phyloP scores from a whole-genome alignment of 768 basidiomycete genomes.

The Pleurotus pulmonarius region DNA sequence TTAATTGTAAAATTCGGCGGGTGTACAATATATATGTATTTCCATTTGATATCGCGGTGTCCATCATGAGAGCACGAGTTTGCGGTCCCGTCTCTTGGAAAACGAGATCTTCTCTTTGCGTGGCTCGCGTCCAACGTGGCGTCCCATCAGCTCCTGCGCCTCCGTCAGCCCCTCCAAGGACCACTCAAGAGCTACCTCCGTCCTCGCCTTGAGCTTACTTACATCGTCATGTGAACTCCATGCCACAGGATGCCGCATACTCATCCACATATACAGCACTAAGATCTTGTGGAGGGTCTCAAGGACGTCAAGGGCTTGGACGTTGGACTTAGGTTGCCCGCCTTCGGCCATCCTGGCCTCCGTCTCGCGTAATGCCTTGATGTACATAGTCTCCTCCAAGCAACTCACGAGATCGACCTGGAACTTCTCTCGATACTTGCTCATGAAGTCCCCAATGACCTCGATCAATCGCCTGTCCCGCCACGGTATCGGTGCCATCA shows the following conservation, averaged over 20 bases:
- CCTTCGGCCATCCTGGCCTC: slow-evolving; percentile 18
- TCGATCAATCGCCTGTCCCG: slow-evolving; percentile 31
- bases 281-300: slow-evolving; percentile 78
- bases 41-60: too few relatives aligned
- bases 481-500: slow-evolving; percentile 55
- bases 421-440: slow-evolving; percentile 34
- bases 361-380: slow-evolving; percentile 38
- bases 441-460: slow-evolving; percentile 36
- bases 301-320: slow-evolving; percentile 29
- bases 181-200: slow-evolving; percentile 70
- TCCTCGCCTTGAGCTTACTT: slow-evolving; percentile 48
- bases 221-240: slow-evolving; percentile 59
- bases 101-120: not conserved
- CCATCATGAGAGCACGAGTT: too few relatives aligned
- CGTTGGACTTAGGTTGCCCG: slow-evolving; percentile 10
- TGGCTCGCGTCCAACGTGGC: not conserved
- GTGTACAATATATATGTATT: too few relatives aligned
- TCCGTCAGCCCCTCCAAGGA: slow-evolving; percentile 41
- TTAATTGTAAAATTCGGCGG: too few relatives aligned
- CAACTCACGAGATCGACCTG: slow-evolving; percentile 37
- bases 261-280: slow-evolving; percentile 83
- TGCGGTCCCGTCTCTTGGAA: too few relatives aligned
- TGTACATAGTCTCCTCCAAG: slow-evolving; percentile 31
- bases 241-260: slow-evolving; percentile 61
- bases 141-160: not conserved